Base-by-base conservation (phyloP, 2,329 filamentous ascomycete genomes). In the Claviceps cyperi region DNA sequence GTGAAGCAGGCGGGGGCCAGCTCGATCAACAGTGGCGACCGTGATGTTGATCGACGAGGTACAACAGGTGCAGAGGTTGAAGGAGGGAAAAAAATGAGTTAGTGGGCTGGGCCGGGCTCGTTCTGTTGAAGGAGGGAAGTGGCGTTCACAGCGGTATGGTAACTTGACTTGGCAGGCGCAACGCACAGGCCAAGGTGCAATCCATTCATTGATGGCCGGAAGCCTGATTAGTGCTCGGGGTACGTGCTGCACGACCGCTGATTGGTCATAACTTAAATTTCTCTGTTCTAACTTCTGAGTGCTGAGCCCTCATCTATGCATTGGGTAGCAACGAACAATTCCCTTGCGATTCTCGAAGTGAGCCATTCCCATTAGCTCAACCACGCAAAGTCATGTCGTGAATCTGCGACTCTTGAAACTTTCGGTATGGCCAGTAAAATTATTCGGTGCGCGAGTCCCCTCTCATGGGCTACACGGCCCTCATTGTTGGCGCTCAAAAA, bases 61-160 rank as follows among this genome's bases (percentile, higher is more conserved):
- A n/a, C 8, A 39, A 39, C 17, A 39, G 43, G 22, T 43, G 50
- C 35, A 39, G 39, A 38, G 43, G 38, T 39, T 49, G 50, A 49
- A 49, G 37, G 38, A 46, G 45, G 22, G n/a, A 51, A 46, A 49
- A 49, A 40, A 28, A 15, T 41, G 46, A 40, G 32, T 32, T 22
- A 36, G 28, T 11, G 21, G 41, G 21, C 22, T 22, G n/a, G 35
- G 35, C 46, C 44, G 50, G 46, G 43, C 47, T 40, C 11, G 47
- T 48, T 46, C 21, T n/a, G 15, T 49, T 46, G 5, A 28, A 46
- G 28, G 15, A 32, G 37, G 37, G 48, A 49, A 51, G 50, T 49
- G 47, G 50, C 47, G 46, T 46, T 22, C 41, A 15, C 48, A 35
- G 46, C 46, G 24, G 21, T n/a, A 35, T 17, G 13, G 21, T 24